Percentiles rank a stretch among this genome's conserved stretches.
Evolutionary conservation across 768 basidiomycete species (phyloP).

Genomic region (Naganishia vaughanmartiniae): DNA sequence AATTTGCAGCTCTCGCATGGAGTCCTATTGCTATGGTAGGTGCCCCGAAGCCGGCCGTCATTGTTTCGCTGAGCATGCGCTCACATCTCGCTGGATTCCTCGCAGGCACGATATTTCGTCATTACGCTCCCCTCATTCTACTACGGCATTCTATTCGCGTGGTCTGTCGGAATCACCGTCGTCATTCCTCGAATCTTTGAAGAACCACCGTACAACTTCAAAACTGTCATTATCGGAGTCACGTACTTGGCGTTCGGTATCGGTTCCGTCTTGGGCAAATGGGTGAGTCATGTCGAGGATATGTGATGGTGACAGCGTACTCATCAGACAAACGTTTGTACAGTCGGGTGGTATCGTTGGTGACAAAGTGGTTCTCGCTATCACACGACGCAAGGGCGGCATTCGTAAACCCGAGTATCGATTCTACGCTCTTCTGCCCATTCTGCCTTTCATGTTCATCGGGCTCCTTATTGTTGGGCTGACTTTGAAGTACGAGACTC

Average conservation of each 20-base stretch:
- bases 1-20: conserved; percentile 29
- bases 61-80: not conserved
- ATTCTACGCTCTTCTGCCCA: conserved; percentile 36
- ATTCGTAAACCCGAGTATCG: conserved; percentile 38
- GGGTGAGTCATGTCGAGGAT: conserved; percentile 18
- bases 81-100: not conserved
- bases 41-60: not conserved
- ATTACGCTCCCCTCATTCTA: conserved; percentile 37
- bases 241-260: conserved; percentile 38
- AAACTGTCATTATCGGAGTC: conserved; percentile 32
- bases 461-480: conserved; percentile 36
- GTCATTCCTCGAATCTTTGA: conserved; percentile 37
- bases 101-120: conserved; percentile 32
- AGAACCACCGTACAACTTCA: conserved; percentile 37
- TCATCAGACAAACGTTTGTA: not conserved
- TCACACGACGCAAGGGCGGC: conserved; percentile 33
- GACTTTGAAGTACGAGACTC: conserved; percentile 32
- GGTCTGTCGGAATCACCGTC: conserved; percentile 39
- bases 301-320: not conserved
- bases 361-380: conserved; percentile 35
- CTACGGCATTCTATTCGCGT: conserved; percentile 39
- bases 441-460: conserved; percentile 41
- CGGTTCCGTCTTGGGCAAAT: conserved; percentile 39
- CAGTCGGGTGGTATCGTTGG: conserved; percentile 37
- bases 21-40: conserved; percentile 36